Base-by-base conservation (phyloP, 139 green algal genomes). In the Microglena sp. region DNA sequence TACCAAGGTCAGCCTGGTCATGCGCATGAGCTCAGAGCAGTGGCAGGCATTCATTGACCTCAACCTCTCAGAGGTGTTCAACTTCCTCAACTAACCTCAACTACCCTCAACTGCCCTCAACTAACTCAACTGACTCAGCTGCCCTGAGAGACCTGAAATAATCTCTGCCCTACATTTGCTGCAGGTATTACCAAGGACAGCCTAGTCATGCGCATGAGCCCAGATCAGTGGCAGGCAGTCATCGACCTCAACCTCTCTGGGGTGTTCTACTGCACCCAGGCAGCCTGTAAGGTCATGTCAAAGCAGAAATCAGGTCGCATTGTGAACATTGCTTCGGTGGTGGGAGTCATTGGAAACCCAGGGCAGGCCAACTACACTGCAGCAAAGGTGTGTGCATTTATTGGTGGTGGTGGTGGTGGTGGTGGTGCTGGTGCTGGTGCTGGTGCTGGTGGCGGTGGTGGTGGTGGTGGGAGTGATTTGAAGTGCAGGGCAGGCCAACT, bases 121-220 rank as follows among this genome's bases (percentile, higher is more conserved):
- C n/a, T n/a, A n/a, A n/a, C n/a, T n/a, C n/a, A n/a, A n/a, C n/a
- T n/a, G n/a, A n/a, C n/a, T n/a, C n/a, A n/a, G n/a, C n/a, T n/a
- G n/a, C n/a, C n/a, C n/a, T n/a, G n/a, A n/a, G n/a, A n/a, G n/a
- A n/a, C n/a, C n/a, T n/a, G n/a, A n/a, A n/a, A n/a, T n/a, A n/a
- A n/a, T n/a, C n/a, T n/a, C n/a, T n/a, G n/a, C n/a, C n/a, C n/a
- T n/a, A n/a, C n/a, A n/a, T n/a, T n/a, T n/a, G n/a, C n/a, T 26
- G 2, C 77, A 90, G 86, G 88, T 33, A 98, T 98, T 80, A 98
- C 92, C 0, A 64, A 79, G 4, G 92, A 98, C 79, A 88, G 77
- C 1, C 75, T 99, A 28, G 92, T 99, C 79, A 95, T 97, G 89
- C 87, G 93, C 73, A 99, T 99, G 93, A 99, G 97, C 87, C 83